Conservation (phyloP, 2,329 filamentous ascomycete species). For the Dactylonectria estremocensis region DNA sequence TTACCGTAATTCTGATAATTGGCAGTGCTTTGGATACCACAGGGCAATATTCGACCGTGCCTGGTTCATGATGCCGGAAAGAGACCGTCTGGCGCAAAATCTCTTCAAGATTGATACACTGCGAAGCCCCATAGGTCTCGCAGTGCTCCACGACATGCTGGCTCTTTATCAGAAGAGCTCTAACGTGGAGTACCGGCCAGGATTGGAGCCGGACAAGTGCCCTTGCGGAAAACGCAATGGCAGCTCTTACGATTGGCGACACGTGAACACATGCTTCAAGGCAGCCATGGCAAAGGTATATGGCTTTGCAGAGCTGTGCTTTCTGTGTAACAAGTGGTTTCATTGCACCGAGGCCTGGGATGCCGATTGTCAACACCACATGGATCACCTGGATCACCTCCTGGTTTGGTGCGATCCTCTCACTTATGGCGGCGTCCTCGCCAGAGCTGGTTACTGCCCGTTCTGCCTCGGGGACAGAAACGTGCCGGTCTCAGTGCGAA, state of each 20-base stretch:
- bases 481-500: background rate
- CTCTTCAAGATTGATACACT: slow-evolving; percentile 6
- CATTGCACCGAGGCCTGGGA: background rate
- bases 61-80: slow-evolving; percentile 6
- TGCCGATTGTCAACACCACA: background rate
- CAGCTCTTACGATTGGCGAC: slow-evolving; percentile 6
- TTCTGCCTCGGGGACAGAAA: slow-evolving; percentile 2
- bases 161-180: slow-evolving; percentile 7
- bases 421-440: background rate
- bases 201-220: slow-evolving; percentile 4
- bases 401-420: slow-evolving; percentile 1
- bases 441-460: slow-evolving; percentile 1
- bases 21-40: too few species aligned
- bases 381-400: background rate
- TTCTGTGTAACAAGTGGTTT: slow-evolving; percentile 9
- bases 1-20: too few species aligned
- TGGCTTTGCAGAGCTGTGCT: slow-evolving; percentile 7
- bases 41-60: slow-evolving; percentile 4
- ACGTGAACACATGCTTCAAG: background rate
- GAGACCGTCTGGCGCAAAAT: slow-evolving; percentile 8
- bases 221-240: background rate
- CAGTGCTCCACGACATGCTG: slow-evolving; percentile 4
- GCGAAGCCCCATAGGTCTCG: background rate
- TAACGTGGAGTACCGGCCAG: slow-evolving; percentile 4
- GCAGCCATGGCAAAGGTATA: background rate